Evolutionary conservation across 2,329 filamentous ascomycete genomes (phyloP).

Genomic region (Neocucurbitaria cava): DNA sequence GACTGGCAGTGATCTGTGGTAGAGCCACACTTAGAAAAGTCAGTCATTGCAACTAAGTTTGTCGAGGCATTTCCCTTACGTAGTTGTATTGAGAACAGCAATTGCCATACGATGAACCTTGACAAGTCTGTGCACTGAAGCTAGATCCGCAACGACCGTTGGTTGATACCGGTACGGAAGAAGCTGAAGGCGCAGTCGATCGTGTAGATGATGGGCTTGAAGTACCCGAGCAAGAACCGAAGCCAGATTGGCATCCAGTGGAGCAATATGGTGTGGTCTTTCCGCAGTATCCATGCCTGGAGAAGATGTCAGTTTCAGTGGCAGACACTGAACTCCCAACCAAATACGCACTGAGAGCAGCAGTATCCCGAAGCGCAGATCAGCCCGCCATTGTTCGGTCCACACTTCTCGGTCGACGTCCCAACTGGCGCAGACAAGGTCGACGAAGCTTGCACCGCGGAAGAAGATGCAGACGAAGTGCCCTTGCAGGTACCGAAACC

Average conservation of each 20-base stretch:
- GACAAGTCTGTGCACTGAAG: neutral
- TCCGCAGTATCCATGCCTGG: conserved; percentile 53
- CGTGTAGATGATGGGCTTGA: neutral
- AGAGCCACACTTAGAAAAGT: neutral
- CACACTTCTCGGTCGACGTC: conserved; percentile 1
- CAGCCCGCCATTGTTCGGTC: conserved; percentile 5
- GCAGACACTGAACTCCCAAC: too few species aligned
- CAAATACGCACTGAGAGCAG: conserved; percentile 50
- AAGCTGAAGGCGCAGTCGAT: neutral
- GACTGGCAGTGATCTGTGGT: neutral
- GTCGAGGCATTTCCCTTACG: too few species aligned
- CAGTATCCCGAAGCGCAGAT: conserved; percentile 54
- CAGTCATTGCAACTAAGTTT: neutral
- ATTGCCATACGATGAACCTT: neutral
- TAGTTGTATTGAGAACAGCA: conserved; percentile 1
- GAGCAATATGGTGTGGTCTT: conserved; percentile 30
- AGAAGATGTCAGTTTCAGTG: too few species aligned
- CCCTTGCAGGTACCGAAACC: conserved; percentile 28
- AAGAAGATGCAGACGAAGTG: neutral
- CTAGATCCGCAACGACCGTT: neutral
- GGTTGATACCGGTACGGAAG: neutral
- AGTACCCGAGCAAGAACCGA: conserved; percentile 26
- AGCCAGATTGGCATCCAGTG: conserved; percentile 34
- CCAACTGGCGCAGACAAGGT: neutral
- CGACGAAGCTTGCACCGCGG: neutral